Evolutionary conservation across 768 basidiomycete genomes (phyloP), one percentile per base, ranked within the genome.

Genomic region (Pleurotus eryngii): DNA sequence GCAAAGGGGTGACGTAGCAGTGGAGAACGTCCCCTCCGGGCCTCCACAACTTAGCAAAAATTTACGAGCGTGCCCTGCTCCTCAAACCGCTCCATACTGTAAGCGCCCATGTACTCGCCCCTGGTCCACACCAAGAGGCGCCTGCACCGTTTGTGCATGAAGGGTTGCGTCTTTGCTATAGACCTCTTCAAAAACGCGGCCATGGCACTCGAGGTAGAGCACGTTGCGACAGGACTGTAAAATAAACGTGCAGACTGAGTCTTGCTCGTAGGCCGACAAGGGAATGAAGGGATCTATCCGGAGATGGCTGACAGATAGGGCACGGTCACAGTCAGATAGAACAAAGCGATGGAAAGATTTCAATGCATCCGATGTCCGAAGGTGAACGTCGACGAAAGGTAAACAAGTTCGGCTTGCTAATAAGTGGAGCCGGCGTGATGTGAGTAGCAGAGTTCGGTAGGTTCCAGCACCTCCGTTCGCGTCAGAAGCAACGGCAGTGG

Each of bases 261-360:
- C 51, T 26, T 54, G 37, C 38, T 54, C 51, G 24, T 54, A 54
- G 37, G 35, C 38, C 14, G 51, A 54, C 24, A 54, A 18, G 15
- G 51, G 51, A n/a, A 54, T 54, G 38, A 42, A 54, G 12, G 51
- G 51, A 8, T 54, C 38, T 17, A 54, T 54, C 35, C 51, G 37
- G 12, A 54, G 39, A 12, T 39, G 51, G n/a, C 51, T n/a, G 22
- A 54, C 24, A n/a, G n/a, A 54, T 24, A 22, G 39, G 7, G 51
- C 38, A 3, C 51, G 51, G 24, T 11, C 38, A 6, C 12, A 6
- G 38, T 54, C 51, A 4, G 22, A n/a, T 5, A 39, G 15, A 20
- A 54, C 14, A 24, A 54, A 54, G 51, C 17, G 24, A 24, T 40
- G 35, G 24, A 54, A 54, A 24, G 37, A 54, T n/a, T 54, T 24